Evolutionary conservation across 208 protist species (phyloP), one percentile per base, ranked within the genome.

Genomic region (Trypanosoma grayi): DNA sequence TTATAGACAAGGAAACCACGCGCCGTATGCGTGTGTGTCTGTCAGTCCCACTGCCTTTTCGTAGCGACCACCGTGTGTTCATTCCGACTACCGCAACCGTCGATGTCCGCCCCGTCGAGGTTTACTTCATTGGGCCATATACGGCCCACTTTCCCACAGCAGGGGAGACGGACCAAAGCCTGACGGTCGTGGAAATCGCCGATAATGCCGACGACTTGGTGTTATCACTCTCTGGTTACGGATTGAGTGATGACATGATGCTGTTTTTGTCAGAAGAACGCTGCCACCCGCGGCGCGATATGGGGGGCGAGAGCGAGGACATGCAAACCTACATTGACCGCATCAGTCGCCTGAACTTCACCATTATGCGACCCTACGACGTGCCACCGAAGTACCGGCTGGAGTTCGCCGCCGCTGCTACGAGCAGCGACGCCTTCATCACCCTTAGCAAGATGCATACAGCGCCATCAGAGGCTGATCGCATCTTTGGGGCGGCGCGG

Each of bases 1-100:
- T 82, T 70, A 65, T 91, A 7, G 20, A 27, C 11, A 51, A 75
- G 18, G 75, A 79, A 48, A 79, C 74, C 16, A 60, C 64, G 18
- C 73, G 74, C 2, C 75, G 68, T 40, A 80, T 91, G 75, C 84
- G 77, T 48, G 22, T 91, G 27, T 91, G 84, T 52, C 70, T 91
- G n/a, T 91, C 84, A 31, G 65, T 91, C 8, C 84, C 80, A 0
- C 66, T 75, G 40, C 69, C 77, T 6, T 91, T 91, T 72, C 53
- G 68, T 24, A 66, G 43, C 20, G 40, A 60, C 10, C 65, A 59
- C 28, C 77, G 77, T 25, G 63, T 74, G 8, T 85, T 81, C 39
- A 37, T 47, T 24, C 66, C 78, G 24, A 75, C 70, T 20, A 40
- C 53, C 4, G 67, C 67, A 22, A 81, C 68, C 2, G 54, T 91